phyloP scores from a whole-genome alignment of 73 alveolate species.

The Paramecium octaurelia region DNA sequence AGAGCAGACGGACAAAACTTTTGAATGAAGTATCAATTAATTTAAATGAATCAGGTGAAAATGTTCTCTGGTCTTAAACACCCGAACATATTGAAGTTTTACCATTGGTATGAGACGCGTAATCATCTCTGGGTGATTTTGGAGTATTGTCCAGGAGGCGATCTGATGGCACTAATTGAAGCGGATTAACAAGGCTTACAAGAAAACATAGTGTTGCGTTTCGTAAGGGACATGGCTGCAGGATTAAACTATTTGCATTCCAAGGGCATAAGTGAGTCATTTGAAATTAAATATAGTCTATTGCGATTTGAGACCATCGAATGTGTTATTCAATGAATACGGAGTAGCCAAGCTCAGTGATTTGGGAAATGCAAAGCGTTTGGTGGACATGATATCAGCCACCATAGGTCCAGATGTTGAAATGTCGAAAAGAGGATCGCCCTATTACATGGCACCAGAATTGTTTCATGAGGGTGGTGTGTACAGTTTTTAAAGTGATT shows the following conservation, averaged over 20 bases:
- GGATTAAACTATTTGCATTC: conserved; percentile 87
- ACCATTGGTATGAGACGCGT: conserved; percentile 90
- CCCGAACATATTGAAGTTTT: conserved; percentile 80
- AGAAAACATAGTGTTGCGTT: conserved; percentile 60
- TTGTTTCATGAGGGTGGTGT: conserved; percentile 57
- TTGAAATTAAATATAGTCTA: conserved; percentile 62
- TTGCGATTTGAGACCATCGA: conserved; percentile 97
- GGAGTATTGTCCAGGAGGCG: conserved; percentile 96
- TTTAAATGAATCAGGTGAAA: conserved; percentile 59
- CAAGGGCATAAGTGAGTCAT: conserved; percentile 77
- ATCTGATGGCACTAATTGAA: conserved; percentile 76
- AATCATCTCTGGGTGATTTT: conserved; percentile 94
- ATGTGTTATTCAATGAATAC: conserved; percentile 93
- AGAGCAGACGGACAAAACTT: conserved; percentile 84
- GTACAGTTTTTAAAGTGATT: conserved; percentile 6
- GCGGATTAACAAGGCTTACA: conserved; percentile 70
- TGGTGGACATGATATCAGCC: conserved; percentile 71
- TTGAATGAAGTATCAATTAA: conserved; percentile 65
- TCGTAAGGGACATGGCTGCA: conserved; percentile 62
- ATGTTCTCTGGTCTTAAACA: conserved; percentile 69
- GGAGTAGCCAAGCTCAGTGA: conserved; percentile 94
- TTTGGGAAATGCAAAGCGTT: conserved; percentile 87
- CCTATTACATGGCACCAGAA: conserved; percentile 59
- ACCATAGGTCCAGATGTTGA: conserved; percentile 62
- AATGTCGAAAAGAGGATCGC: conserved; percentile 62